A percentile compares a stretch with the other conserved stretches of the same genome.
These are phyloP conservation scores for Coemansia interrupta DNA, from an alignment of 192 early-diverging fungal species.

Conservation along the genomic window DNA sequence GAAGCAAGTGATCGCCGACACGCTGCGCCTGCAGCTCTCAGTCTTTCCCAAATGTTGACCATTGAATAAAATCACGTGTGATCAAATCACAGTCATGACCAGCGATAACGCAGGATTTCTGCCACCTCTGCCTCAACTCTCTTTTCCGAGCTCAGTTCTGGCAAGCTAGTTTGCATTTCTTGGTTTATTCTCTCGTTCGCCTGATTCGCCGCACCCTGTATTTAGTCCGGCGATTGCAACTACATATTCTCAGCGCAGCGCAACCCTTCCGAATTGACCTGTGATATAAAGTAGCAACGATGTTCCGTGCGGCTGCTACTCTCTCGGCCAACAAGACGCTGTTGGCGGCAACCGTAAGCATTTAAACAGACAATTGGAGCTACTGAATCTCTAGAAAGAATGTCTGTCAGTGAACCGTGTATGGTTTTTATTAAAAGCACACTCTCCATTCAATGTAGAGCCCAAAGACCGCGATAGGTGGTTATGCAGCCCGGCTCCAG, in stretches of 20 bases:
- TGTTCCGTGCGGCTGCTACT: slow-evolving; percentile 27
- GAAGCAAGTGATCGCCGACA: slow-evolving; percentile 29
- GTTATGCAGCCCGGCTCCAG: neutral
- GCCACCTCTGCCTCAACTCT: too few species aligned
- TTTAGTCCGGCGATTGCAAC: neutral
- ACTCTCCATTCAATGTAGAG: slow-evolving; percentile 5
- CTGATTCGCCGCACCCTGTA: too few species aligned
- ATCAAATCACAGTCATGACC: neutral
- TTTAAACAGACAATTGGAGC: neutral
- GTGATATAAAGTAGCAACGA: slow-evolving; percentile 4
- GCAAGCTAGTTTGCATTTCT: neutral
- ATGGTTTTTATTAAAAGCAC: neutral
- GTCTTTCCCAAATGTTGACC: slow-evolving; percentile 10
- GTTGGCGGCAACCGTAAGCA: slow-evolving; percentile 15
- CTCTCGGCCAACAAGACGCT: slow-evolving; percentile 16
- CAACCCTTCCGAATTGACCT: neutral
- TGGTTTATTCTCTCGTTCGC: too few species aligned
- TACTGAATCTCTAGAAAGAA: neutral
- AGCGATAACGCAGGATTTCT: slow-evolving; percentile 5
- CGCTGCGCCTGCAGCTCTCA: slow-evolving; percentile 27
- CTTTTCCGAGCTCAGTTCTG: too few species aligned
- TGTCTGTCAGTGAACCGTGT: neutral
- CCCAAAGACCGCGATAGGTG: slow-evolving; percentile 11
- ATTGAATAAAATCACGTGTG: neutral
- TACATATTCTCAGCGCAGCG: neutral